Conservation (phyloP, 768 basidiomycete species). For the Rickenella mellea region DNA sequence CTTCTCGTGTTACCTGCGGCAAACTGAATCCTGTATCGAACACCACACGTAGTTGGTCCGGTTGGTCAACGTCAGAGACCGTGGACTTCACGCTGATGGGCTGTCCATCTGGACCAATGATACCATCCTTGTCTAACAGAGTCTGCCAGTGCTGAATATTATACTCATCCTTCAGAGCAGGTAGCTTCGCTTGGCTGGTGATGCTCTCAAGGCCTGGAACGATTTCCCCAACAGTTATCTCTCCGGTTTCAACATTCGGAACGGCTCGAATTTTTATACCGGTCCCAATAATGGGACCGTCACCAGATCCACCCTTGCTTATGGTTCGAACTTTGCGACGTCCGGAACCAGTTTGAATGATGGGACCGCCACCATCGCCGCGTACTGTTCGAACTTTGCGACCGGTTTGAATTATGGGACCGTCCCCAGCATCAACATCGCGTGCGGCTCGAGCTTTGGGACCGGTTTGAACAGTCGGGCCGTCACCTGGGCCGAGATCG, state of each 20-base stretch:
- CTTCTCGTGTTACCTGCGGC: constrained; percentile 21
- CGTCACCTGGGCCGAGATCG: no score
- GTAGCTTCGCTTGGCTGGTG: constrained; percentile 8
- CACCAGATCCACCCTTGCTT: no score
- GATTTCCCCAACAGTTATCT: constrained; percentile 21
- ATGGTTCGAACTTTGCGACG: no score
- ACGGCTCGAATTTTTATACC: no score
- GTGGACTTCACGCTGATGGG: constrained; percentile 11
- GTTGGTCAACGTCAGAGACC: constrained; percentile 11
- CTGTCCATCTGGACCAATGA: constrained; percentile 25
- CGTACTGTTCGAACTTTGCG: no score
- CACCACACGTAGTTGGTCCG: constrained; percentile 16
- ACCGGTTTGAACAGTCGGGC: constrained; percentile 7
- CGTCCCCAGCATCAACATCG: no score
- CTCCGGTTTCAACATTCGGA: constrained; percentile 13
- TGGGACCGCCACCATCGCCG: no score
- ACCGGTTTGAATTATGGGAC: no score
- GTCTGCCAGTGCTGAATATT: constrained; percentile 22
- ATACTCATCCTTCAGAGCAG: not conserved
- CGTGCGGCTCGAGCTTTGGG: no score
- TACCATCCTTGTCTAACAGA: constrained; percentile 19
- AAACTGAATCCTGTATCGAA: constrained; percentile 22
- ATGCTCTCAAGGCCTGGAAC: constrained; percentile 18
- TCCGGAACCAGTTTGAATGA: no score
- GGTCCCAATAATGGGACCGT: no score